A percentile compares a stretch with the other conserved stretches of the same genome.
Conservation (phyloP, 1,284 basidiomycete species). For the Albatrellus sp. region DNA sequence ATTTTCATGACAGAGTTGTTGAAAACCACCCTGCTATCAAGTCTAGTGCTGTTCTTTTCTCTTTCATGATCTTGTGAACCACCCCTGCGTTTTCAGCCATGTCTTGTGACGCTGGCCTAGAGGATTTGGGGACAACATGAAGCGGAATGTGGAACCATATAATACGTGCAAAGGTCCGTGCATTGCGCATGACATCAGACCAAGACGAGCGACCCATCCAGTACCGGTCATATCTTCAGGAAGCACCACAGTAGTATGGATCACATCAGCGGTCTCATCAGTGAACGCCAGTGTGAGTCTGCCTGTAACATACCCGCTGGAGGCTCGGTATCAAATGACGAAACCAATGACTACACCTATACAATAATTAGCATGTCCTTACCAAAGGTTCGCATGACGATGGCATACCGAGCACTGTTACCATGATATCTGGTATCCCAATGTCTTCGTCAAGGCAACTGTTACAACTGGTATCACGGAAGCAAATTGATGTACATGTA, state of each 20-base stretch:
- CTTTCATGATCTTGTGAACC: constrained; percentile 37
- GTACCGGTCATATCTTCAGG: constrained; percentile 57
- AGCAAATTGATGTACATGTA: no score
- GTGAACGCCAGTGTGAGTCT: neutral
- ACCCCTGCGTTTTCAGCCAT: constrained; percentile 26
- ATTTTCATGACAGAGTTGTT: no score
- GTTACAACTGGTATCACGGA: constrained; percentile 40
- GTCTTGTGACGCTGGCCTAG: no score
- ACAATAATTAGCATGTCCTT: neutral
- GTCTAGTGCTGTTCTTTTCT: constrained; percentile 48
- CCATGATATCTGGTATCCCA: constrained; percentile 42
- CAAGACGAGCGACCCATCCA: constrained; percentile 50
- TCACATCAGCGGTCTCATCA: no score
- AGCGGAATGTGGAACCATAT: constrained; percentile 55
- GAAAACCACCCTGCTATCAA: constrained; percentile 50
- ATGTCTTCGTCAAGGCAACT: constrained; percentile 31
- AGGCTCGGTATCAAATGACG: constrained; percentile 55
- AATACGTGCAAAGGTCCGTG: constrained; percentile 36
- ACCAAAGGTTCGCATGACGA: neutral
- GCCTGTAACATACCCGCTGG: constrained; percentile 31
- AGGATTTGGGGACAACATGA: constrained; percentile 24
- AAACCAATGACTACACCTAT: constrained; percentile 60
- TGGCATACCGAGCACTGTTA: constrained; percentile 42
- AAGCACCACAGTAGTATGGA: no score
- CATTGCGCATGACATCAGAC: constrained; percentile 42